Evolutionary conservation across 805 yeast species (phyloP), one percentile per base, ranked within the genome.

Genomic region (Wickerhamomyces silvicola): DNA sequence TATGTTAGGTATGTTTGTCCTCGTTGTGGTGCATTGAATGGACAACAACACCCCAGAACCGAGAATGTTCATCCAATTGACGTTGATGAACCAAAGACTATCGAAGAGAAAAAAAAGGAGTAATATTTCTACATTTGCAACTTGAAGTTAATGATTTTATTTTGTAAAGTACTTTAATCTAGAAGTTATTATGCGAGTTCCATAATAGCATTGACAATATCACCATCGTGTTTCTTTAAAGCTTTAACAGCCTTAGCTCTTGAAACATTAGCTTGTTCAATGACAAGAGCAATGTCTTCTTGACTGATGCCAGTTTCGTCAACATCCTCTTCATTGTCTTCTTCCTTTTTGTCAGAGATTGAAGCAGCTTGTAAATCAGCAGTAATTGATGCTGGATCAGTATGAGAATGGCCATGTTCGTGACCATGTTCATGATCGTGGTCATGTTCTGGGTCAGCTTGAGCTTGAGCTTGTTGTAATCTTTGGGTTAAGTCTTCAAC

Each of bases 121-220:
- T n/a, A n/a, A n/a, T n/a, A n/a, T n/a, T n/a, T n/a, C n/a, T n/a
- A n/a, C n/a, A n/a, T n/a, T n/a, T n/a, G n/a, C n/a, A n/a, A n/a
- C n/a, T n/a, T n/a, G n/a, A n/a, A n/a, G n/a, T n/a, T n/a, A n/a
- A n/a, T n/a, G n/a, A n/a, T n/a, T n/a, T n/a, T n/a, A n/a, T n/a
- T n/a, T n/a, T n/a, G n/a, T n/a, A n/a, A n/a, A n/a, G n/a, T 25
- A 25, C 10, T 7, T 8, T 11, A 6, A 24, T 24, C 7, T 13
- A 23, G 25, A 24, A 24, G n/a, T 32, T 45, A 49, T 30, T 36
- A 32, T 22, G 70, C 61, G 62, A 81, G 70, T 45, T 82, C 78
- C 95, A 90, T 85, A 63, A 90, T 86, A 50, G 97, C 90, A 61
- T 88, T 87, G 59, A 92, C 97, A 66, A 92, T 79, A 63, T 92